Conservation (phyloP, 2,329 filamentous ascomycete genomes). For the Pseudogymnoascus sp. region DNA sequence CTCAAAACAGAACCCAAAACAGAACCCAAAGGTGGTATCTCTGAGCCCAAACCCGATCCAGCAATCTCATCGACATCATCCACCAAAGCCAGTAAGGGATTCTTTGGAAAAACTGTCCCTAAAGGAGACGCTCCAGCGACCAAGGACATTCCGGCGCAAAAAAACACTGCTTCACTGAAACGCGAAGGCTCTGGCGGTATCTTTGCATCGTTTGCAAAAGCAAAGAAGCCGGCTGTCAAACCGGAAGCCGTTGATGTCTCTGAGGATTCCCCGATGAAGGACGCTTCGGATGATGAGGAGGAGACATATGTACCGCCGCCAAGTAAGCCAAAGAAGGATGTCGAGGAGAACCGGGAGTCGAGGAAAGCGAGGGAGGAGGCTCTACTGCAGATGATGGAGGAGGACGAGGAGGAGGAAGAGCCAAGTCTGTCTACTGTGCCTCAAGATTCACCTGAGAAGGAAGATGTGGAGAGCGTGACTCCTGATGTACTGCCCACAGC, state of each 20-base stretch:
- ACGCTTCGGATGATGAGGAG: constrained; percentile 25
- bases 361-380: constrained; percentile 59
- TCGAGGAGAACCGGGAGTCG: constrained; percentile 31
- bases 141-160: constrained; percentile 24
- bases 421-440: constrained; percentile 14
- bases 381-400: constrained; percentile 70
- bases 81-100: constrained; percentile 22
- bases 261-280: constrained; percentile 35
- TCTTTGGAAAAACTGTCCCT: constrained; percentile 31
- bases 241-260: constrained; percentile 34
- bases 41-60: constrained; percentile 17
- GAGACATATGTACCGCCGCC: constrained; percentile 38
- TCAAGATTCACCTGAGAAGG: not conserved
- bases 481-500: constrained; percentile 23
- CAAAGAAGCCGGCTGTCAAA: constrained; percentile 47
- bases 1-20: constrained; percentile 13
- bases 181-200: constrained; percentile 55
- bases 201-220: constrained; percentile 73
- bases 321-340: constrained; percentile 28
- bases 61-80: constrained; percentile 12
- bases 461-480: constrained; percentile 14
- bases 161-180: constrained; percentile 38
- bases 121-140: constrained; percentile 10
- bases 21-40: constrained; percentile 18
- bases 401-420: constrained; percentile 46